Conservation (phyloP, 306 rosid species). For the Prunus davidiana region DNA sequence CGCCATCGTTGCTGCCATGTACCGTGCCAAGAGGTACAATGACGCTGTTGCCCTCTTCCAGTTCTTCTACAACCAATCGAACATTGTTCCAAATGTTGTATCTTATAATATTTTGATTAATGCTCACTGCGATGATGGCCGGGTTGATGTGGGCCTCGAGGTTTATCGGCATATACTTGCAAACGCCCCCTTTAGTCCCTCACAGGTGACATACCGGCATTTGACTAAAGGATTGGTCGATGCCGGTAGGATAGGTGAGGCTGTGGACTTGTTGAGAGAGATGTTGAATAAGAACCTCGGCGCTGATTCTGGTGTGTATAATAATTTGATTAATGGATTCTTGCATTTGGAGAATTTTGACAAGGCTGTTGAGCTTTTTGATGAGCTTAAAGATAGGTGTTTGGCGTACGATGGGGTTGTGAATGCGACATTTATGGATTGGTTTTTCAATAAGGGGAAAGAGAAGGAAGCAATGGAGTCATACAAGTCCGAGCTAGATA, state of each 20-base stretch:
- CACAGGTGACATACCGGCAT: constrained; percentile 75
- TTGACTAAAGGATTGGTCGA: constrained; percentile 77
- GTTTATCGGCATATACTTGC: constrained; percentile 65
- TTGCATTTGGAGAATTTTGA: constrained; percentile 65
- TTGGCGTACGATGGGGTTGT: constrained; percentile 90
- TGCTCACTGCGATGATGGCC: constrained; percentile 82
- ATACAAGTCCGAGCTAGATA: constrained; percentile 60
- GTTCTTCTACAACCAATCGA: constrained; percentile 75
- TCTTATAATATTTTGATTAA: constrained; percentile 85
- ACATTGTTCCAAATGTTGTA: constrained; percentile 82
- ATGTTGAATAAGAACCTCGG: constrained; percentile 87
- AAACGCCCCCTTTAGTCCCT: constrained; percentile 77
- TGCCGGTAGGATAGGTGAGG: constrained; percentile 62
- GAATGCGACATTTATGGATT: constrained; percentile 82
- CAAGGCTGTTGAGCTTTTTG: constrained; percentile 81
- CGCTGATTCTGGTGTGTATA: constrained; percentile 83
- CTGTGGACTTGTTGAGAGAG: constrained; percentile 79
- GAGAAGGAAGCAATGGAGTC: constrained; percentile 90
- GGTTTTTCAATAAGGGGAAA: constrained; percentile 65
- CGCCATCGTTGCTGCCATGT: constrained; percentile 92
- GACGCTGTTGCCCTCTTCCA: constrained; percentile 79
- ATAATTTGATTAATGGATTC: constrained; percentile 71
- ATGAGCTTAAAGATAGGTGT: constrained; percentile 88
- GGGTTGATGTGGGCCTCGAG: constrained; percentile 70
- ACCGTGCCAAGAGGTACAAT: constrained; percentile 65